A percentile compares a stretch with the other conserved stretches of the same genome.
phyloP scores from a whole-genome alignment of 768 basidiomycete genomes.

The Obba rivulosa region DNA sequence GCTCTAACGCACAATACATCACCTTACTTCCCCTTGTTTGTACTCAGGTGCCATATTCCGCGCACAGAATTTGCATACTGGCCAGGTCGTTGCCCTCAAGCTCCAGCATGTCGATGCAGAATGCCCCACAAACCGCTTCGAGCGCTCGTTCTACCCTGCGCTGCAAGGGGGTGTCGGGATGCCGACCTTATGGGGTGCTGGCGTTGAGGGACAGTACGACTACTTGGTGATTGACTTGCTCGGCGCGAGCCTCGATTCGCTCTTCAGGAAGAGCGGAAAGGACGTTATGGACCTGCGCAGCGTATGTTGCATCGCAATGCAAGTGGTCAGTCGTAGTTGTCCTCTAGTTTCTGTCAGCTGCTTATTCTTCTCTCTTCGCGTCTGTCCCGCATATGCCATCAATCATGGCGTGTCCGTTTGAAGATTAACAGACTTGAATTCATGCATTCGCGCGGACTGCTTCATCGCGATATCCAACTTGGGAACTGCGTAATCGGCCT shows the following conservation, averaged over 20 bases:
- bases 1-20: background rate
- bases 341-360: background rate
- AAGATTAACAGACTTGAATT: conserved; percentile 69
- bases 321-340: conserved; percentile 48
- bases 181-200: conserved; percentile 62
- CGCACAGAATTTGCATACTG: conserved; percentile 51
- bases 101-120: conserved; percentile 64
- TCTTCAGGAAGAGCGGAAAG: conserved; percentile 52
- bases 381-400: background rate
- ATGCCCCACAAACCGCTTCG: conserved; percentile 73
- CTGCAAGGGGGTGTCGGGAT: conserved; percentile 71
- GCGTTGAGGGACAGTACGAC: conserved; percentile 25
- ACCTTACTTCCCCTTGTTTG: background rate
- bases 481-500: conserved; percentile 70
- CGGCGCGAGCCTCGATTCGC: conserved; percentile 60
- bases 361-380: background rate
- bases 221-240: conserved; percentile 72
- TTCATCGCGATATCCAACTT: conserved; percentile 77
- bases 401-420: background rate
- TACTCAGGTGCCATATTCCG: conserved; percentile 66
- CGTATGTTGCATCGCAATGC: conserved; percentile 70
- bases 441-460: conserved; percentile 69
- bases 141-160: conserved; percentile 61
- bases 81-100: conserved; percentile 66
- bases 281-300: conserved; percentile 63